Percentiles rank a stretch among this genome's conserved stretches.
phyloP scores from a whole-genome alignment of 2,329 filamentous ascomycete genomes.

The Colletotrichum tropicicola region DNA sequence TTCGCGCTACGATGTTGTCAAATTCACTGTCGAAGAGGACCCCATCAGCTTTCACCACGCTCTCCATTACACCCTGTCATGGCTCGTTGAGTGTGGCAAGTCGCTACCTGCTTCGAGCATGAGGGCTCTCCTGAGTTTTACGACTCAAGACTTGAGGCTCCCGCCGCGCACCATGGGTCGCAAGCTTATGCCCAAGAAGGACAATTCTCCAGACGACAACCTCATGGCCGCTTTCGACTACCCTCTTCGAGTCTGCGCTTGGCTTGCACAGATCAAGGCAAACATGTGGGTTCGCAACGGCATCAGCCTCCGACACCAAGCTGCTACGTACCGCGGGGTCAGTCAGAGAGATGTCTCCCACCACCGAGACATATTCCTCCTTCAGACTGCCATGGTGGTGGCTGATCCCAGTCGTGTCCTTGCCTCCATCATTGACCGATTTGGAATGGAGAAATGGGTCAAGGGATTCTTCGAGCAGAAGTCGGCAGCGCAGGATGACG shows the following conservation, averaged over 20 bases:
- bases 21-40: constrained; percentile 88
- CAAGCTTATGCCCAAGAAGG: constrained; percentile 63
- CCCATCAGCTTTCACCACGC: constrained; percentile 98
- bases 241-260: constrained; percentile 90
- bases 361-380: constrained; percentile 91
- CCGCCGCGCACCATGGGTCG: constrained; percentile 70
- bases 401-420: constrained; percentile 86
- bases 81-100: constrained; percentile 91
- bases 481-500: constrained; percentile 81
- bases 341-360: constrained; percentile 91
- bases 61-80: constrained; percentile 94
- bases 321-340: constrained; percentile 90
- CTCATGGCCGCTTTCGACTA: constrained; percentile 91
- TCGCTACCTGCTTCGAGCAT: constrained; percentile 75
- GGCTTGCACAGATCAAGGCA: constrained; percentile 97
- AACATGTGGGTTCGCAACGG: constrained; percentile 99
- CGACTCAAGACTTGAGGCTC: constrained; percentile 73
- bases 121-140: constrained; percentile 75
- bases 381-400: constrained; percentile 89
- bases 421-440: constrained; percentile 90
- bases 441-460: constrained; percentile 88
- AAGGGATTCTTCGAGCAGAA: constrained; percentile 81
- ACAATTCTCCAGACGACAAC: constrained; percentile 77
- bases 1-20: constrained; percentile 75
- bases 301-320: constrained; percentile 94